Base-by-base conservation (phyloP, 305 asterid genomes). In the Plantago coronopus region DNA sequence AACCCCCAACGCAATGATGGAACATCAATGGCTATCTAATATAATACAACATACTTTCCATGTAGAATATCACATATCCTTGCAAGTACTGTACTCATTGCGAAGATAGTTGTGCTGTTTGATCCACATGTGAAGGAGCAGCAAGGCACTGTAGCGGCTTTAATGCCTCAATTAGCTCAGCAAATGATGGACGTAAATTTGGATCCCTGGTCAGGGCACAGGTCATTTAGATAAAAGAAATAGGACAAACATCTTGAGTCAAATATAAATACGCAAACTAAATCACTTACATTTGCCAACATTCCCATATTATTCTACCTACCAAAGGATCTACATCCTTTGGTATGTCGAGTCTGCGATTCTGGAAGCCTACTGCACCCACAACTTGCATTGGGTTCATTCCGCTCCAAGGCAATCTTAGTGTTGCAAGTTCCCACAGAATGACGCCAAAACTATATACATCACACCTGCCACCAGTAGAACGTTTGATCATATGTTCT, bases 331-430 rank as follows among this genome's bases (percentile, higher is more conserved):
- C 99, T 21, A 94, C 78, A 71, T 94, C 97, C 79, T 94, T 89
- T 18, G 99, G 90, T 69, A 94, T 89, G 18, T 94, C 99, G 64
- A 84, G 97, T 20, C 99, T 91, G 9, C 95, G 96, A 63, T 89
- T 85, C 72, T 94, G 97, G 79, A 94, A 94, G 62, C 99, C 99
- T 7, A 94, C 97, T 21, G 99, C 99, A 72, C 99, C 99, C 19
- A 94, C 99, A 17, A 94, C 99, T 81, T 94, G 99, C 96, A 94
- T 94, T 20, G 99, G 99, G 46, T 94, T 94, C 99, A 94, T 89
- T 48, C 96, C 99, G 46, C 83, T 89, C 99, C 99, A 94, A 27
- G 99, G 99, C 78, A 89, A 75, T 79, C 83, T 85, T 48, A 89
- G 85, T 11, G 97, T 94, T 45, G 97, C 90, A 59, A 94, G 93